phyloP scores from a whole-genome alignment of 352 stramenopile genomes.

The Saprolegnia diclina region DNA sequence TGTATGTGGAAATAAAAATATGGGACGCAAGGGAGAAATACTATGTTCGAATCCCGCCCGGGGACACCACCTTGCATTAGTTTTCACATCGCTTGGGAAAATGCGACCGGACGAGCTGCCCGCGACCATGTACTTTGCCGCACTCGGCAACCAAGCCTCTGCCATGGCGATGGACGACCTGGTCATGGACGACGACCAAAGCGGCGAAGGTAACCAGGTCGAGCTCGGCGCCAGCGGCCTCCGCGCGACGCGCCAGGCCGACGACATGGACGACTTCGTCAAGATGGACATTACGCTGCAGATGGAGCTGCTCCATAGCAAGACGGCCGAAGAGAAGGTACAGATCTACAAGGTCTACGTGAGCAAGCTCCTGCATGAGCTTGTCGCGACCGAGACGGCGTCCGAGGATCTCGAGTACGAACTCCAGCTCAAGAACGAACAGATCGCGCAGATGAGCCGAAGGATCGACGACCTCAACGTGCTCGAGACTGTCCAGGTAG shows the following conservation, averaged over 20 bases:
- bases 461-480: constrained; percentile 15
- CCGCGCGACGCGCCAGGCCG: background rate
- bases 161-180: no score
- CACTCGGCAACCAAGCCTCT: no score
- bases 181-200: no score
- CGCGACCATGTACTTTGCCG: no score
- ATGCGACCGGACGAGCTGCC: no score
- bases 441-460: constrained; percentile 7
- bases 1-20: no score
- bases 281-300: constrained; percentile 22
- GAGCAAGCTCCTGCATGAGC: constrained; percentile 22
- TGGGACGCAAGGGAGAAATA: no score
- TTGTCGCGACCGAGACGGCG: constrained; percentile 16
- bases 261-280: constrained; percentile 23
- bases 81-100: no score
- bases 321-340: constrained; percentile 17
- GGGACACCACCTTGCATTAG: no score
- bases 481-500: constrained; percentile 20
- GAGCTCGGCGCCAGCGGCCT: background rate
- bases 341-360: constrained; percentile 23
- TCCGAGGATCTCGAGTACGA: constrained; percentile 27
- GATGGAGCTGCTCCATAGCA: constrained; percentile 12
- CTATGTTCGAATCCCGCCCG: no score
- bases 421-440: constrained; percentile 3
- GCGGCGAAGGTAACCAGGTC: no score